Evolutionary conservation across 176 grass and related monocot species (phyloP).

Genomic region (Oryza meyeriana): DNA sequence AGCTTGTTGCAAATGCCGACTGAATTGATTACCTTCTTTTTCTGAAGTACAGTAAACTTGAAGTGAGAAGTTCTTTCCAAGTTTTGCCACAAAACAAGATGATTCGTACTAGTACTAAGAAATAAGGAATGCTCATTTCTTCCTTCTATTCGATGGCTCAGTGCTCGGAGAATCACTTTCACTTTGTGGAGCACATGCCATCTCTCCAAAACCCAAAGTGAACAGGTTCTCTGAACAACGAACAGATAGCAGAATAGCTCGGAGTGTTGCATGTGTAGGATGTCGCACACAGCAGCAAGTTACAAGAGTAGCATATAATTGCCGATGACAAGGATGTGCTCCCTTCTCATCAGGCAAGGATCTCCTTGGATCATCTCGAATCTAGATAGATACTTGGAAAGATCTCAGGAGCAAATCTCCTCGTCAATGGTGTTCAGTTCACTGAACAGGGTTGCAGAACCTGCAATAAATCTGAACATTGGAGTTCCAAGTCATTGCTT

Average conservation of each 20-base stretch:
- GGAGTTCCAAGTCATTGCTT: neutral
- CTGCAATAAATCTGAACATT: neutral
- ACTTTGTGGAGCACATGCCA: slow-evolving; percentile 15
- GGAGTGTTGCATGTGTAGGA: slow-evolving; percentile 31
- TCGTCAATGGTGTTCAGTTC: neutral
- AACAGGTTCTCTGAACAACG: slow-evolving; percentile 45
- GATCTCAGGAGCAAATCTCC: neutral
- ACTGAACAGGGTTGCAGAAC: neutral
- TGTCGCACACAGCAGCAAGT: slow-evolving; percentile 26
- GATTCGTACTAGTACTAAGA: neutral
- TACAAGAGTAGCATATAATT: neutral
- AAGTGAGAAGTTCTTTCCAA: neutral
- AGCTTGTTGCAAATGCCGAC: neutral
- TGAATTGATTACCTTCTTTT: neutral
- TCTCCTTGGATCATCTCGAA: slow-evolving; percentile 16
- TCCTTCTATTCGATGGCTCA: slow-evolving; percentile 15
- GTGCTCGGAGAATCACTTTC: slow-evolving; percentile 13
- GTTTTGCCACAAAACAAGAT: neutral
- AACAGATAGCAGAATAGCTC: neutral
- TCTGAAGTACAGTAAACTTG: neutral
- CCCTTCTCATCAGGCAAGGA: slow-evolving; percentile 6
- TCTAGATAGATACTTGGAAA: slow-evolving; percentile 33
- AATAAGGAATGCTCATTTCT: neutral
- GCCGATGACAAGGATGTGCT: neutral
- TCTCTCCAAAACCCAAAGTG: neutral